A percentile compares a stretch with the other conserved stretches of the same genome.
Conservation (phyloP, 768 basidiomycete genomes). For the Termitomyces sp. region DNA sequence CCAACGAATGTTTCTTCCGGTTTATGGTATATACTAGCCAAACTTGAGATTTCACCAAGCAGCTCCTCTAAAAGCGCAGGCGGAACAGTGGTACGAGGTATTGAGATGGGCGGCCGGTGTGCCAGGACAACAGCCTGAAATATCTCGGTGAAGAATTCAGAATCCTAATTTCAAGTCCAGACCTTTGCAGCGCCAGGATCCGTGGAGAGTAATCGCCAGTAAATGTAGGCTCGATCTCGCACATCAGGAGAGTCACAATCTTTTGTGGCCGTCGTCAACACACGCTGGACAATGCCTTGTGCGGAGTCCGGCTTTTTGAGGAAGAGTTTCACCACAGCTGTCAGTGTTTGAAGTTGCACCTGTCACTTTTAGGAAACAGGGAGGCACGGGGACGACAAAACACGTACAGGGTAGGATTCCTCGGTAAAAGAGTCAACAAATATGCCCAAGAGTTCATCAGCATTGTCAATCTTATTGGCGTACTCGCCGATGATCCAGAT, state of each 20-base stretch:
- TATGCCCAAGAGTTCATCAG: slow-evolving; percentile 83
- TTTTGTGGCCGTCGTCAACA: slow-evolving; percentile 91
- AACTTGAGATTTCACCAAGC: slow-evolving; percentile 78
- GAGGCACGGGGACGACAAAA: not conserved
- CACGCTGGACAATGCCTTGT: slow-evolving; percentile 88
- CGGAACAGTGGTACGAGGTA: slow-evolving; percentile 87
- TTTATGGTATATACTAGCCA: slow-evolving; percentile 97
- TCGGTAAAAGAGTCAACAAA: slow-evolving; percentile 94
- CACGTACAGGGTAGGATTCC: slow-evolving; percentile 80
- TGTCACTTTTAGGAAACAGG: slow-evolving; percentile 16
- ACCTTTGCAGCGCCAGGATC: slow-evolving; percentile 97
- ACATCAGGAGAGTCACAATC: slow-evolving; percentile 97
- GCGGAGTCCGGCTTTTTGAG: slow-evolving; percentile 92
- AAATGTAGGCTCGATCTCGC: slow-evolving; percentile 95
- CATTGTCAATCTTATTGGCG: slow-evolving; percentile 95
- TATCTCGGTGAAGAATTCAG: not conserved
- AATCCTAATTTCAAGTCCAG: slow-evolving; percentile 5
- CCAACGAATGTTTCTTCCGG: slow-evolving; percentile 96
- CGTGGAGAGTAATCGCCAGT: slow-evolving; percentile 92
- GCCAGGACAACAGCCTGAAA: slow-evolving; percentile 79
- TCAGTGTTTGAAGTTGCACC: slow-evolving; percentile 80
- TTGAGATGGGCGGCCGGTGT: slow-evolving; percentile 86
- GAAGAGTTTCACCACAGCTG: slow-evolving; percentile 96
- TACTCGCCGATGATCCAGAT: slow-evolving; percentile 99
- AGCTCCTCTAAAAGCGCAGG: slow-evolving; percentile 88